Base-by-base conservation (phyloP, 1,139 yeast species). In the Taiozyma onychis region DNA sequence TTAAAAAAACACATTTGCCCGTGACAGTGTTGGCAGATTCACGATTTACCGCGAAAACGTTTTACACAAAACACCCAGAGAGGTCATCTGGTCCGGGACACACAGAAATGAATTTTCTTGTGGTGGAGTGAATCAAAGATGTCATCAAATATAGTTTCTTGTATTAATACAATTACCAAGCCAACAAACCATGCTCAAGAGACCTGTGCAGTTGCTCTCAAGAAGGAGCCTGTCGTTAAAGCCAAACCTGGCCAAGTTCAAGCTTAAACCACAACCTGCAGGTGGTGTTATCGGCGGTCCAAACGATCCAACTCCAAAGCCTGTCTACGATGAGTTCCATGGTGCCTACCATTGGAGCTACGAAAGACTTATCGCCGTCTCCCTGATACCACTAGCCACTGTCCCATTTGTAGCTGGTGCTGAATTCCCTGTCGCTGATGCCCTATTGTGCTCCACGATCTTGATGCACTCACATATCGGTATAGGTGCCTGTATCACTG, bases 311-410 rank as follows among this genome's bases (percentile, higher is more conserved):
- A 82, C 79, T 58, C 77, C 78, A 46, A 73, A 78, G 21, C 95
- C 96, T 41, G 69, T 73, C 48, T 69, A 84, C 2, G 75, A 79
- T 64, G 73, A 75, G 61, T 68, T 76, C 57, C 91, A 88, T 63
- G 97, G 97, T 32, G 83, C 96, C 5, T 83, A 80, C 66, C 97
- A 90, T 73, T 90, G 97, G 97, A 73, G 89, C 14, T 81, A 85
- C 62, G 97, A 91, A 68, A 78, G 90, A 59, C 62, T 80, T 7
- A 73, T 87, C 14, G 77, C 91, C 9, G 68, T 83, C 24, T 78
- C 85, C 1, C 68, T 90, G 65, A 76, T 88, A n/a, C 98, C 98
- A 26, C 72, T 91, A 55, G 71, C 82, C 7, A 71, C 83, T 51
- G 72, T 85, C 3, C 97, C 98, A 8, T 80, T 90, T 55, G 78